Base-by-base conservation (phyloP, 2,329 filamentous ascomycete species). In the Aspergillus ochraceoroseus region DNA sequence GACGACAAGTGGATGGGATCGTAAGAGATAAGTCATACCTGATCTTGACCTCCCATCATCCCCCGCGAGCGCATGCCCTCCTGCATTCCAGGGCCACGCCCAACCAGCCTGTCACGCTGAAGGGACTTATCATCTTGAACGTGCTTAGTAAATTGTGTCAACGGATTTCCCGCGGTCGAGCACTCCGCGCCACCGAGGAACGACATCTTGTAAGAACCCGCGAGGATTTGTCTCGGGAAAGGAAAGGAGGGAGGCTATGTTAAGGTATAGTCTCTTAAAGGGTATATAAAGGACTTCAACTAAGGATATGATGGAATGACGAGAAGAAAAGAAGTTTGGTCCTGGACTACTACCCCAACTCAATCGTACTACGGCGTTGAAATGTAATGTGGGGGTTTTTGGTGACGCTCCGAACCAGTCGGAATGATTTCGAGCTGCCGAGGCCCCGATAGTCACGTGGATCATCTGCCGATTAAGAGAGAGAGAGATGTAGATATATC, bases 91-190 rank as follows among this genome's bases (percentile, higher is more conserved):
- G 85, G 83, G 0, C 80, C 82, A 51, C 83, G 74, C 48, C 86
- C 87, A 45, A 86, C 82, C 47, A 96, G 74, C 44, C 92, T 80
- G 66, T 98, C 92, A 58, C 89, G 78, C 70, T 96, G 92, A 43
- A 96, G 73, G 43, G 86, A 92, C 70, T 89, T 94, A 72, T 98
- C 92, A 75, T 94, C 87, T 62, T 94, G 86, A 42, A 92, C 87
- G 67, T 95, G 89, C 69, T 98, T 98, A 51, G 89, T 87, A 66
- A 98, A 94, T 73, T 96, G 92, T 63, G 87, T 90, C 58, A 98
- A 81, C 43, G 94, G 92, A 67, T 98, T 98, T 60, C 84, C 87
- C 51, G 86, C 88, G 47, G 92, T 94, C 41, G 90, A 96, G 76
- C 92, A 98, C 72, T 96, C 92, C 56, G 90, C 85, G 56, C 90